Base-by-base conservation (phyloP, 1,284 basidiomycete genomes). In the Coniferiporia weirii region DNA sequence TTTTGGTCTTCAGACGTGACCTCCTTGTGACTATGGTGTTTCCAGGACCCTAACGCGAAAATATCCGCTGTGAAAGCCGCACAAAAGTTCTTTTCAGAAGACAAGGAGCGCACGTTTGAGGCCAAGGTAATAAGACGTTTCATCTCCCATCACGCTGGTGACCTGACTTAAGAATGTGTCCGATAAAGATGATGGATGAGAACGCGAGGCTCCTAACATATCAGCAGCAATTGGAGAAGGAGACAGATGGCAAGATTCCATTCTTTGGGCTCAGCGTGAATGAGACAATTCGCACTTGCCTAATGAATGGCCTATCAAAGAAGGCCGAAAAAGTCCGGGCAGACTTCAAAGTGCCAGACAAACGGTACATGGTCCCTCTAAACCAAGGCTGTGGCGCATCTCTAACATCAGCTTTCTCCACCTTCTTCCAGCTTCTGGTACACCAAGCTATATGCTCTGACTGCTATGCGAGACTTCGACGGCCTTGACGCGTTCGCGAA, bases 341-440 rank as follows among this genome's bases (percentile, higher is more conserved):
- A 0, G 94, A 96, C 64, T 97, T 92, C 77, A 94, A 90, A 68
- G 90, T 98, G 0, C 83, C 93, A 0, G 95, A 97, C 68, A 95
- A 93, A 74, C 78, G 94, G 89, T 92, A 57, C 50, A 73, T 61
- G 43, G n/a, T 36, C 52, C 49, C 57, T 35, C 17, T 34, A 12
- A 34, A 9, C 13, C 27, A 22, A 36, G 54, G 10, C 38, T 22
- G 38, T 43, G 27, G 34, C 52, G 43, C 47, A 22, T 53, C 35
- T 22, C 9, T 3, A 22, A 15, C 63, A 56, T 4, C 3, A 27
- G 9, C 13, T 17, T 12, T 22, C 13, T 34, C n/a, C 4, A 22
- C 10, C 19, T 49, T 62, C 50, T 61, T 63, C 60, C 52, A 94
- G 92, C 40, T 98, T 93, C 73, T 97, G 93, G 93, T 91, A 93